A percentile compares a stretch with the other conserved stretches of the same genome.
Evolutionary conservation across 306 rosid genomes (phyloP).

Genomic region (Rubus idaeus): DNA sequence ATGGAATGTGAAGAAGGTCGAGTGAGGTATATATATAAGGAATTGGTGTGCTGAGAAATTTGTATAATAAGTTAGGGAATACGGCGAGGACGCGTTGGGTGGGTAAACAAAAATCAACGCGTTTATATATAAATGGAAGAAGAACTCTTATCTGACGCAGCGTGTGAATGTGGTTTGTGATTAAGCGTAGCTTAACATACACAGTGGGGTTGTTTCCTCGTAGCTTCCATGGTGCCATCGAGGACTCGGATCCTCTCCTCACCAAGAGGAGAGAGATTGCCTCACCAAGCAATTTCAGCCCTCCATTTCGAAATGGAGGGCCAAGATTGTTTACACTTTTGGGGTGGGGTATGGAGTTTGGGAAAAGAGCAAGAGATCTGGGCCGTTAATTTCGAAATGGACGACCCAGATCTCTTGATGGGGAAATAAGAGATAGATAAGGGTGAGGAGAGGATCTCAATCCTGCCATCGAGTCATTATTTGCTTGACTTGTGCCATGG

Average conservation of each 20-base stretch:
- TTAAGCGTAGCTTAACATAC: too few species aligned
- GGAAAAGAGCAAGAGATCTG: too few species aligned
- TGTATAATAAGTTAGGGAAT: neutral
- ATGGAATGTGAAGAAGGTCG: neutral
- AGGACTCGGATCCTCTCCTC: too few species aligned
- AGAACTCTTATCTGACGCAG: neutral
- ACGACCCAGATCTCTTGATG: too few species aligned
- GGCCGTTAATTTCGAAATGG: too few species aligned
- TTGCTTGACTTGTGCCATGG: neutral
- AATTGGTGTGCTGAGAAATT: neutral
- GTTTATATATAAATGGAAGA: neutral
- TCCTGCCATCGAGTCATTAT: neutral
- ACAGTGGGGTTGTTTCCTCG: neutral
- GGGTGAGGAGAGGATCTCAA: too few species aligned
- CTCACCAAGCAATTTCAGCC: too few species aligned
- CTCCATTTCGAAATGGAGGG: too few species aligned
- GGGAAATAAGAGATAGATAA: too few species aligned
- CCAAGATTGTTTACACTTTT: too few species aligned
- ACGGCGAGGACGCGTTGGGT: conserved; percentile 17
- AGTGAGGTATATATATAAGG: conserved; percentile 6
- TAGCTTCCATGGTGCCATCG: neutral
- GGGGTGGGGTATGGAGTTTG: too few species aligned
- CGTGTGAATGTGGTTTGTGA: neutral
- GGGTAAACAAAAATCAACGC: conserved; percentile 4
- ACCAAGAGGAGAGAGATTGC: too few species aligned